A percentile compares a stretch with the other conserved stretches of the same genome.
These are phyloP conservation scores for Aspergillus bertholletiae DNA, from an alignment of 495 filamentous ascomycete genomes.

Conservation along the genomic window DNA sequence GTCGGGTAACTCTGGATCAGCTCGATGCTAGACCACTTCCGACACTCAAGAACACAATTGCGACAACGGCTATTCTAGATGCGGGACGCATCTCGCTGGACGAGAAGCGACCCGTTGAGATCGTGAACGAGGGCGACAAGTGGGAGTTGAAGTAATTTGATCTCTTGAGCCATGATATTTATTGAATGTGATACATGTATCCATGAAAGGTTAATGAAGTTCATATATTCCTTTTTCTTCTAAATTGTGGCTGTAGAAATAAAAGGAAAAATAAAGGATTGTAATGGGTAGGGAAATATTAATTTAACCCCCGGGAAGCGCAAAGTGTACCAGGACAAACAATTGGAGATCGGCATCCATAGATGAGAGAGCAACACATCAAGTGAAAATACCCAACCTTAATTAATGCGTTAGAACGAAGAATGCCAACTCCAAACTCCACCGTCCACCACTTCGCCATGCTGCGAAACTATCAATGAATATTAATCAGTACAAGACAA, in stretches of 20 bases:
- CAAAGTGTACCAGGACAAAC: neutral
- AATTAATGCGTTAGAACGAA: neutral
- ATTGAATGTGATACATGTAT: conserved; percentile 1
- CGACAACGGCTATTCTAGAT: conserved; percentile 86
- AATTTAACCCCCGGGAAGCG: neutral
- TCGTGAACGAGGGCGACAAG: conserved; percentile 56
- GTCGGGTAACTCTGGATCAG: conserved; percentile 63
- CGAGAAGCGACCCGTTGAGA: conserved; percentile 72
- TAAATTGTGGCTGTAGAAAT: neutral
- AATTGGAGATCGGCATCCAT: neutral
- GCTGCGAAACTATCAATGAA: conserved; percentile 10
- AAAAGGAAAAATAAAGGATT: neutral
- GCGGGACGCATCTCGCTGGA: conserved; percentile 79
- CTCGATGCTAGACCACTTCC: conserved; percentile 78
- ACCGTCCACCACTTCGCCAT: conserved; percentile 9
- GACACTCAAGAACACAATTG: conserved; percentile 83
- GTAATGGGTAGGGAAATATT: no score
- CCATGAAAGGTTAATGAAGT: neutral
- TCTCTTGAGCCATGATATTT: neutral
- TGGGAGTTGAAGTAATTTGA: conserved; percentile 61
- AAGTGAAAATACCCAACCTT: neutral
- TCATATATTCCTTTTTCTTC: neutral
- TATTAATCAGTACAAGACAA: neutral
- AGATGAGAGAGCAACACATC: neutral
- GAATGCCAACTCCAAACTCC: conserved; percentile 4